Evolutionary conservation across 1,284 basidiomycete species (phyloP), one percentile per base, ranked within the genome.

Genomic region (Macrocystidia cucumis): DNA sequence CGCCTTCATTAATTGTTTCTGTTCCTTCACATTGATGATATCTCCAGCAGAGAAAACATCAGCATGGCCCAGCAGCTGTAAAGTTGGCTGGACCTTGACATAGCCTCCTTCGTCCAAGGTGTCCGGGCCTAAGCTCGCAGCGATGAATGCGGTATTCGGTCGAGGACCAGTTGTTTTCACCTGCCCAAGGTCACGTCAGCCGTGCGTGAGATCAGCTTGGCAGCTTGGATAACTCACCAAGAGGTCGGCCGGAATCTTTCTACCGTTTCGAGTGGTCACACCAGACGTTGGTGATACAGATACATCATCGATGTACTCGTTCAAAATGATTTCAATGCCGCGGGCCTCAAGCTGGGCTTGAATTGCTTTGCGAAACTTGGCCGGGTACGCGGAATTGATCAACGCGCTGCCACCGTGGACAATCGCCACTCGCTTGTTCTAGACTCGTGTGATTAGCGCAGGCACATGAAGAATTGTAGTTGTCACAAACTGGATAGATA

Each of bases 1-100:
- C 0, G 61, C 56, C 50, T 80, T 83, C 16, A 62, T 65, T 0
- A 64, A 56, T 48, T 74, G 71, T 49, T 81, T 81, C 53, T 76
- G 69, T 50, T 82, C 79, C 0, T 55, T 32, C 57, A 62, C 71
- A 17, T 77, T 69, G 39, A 75, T 69, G 36, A 73, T 66, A 47
- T 82, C 80, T 2, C 79, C 79, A 7, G 59, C 57, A 0, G 75
- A 78, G 45, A 78, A 82, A n/a, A 82, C 69, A 37, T 62, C 58
- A 1, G 68, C 49, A 46, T 76, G 54, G 0, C 54, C 55, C 5
- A 43, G 41, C 2, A 81, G 49, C 47, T 80, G 74, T 9, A 83
- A 55, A 4, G 73, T 76, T 2, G 71, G 62, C 32, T 59, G 54
- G 12, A 81, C 61, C 35, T 62, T 67, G 32, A 80, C 61, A 24